phyloP scores from a whole-genome alignment of 192 early-diverging fungal genomes.

The Chytriomyces sp. region DNA sequence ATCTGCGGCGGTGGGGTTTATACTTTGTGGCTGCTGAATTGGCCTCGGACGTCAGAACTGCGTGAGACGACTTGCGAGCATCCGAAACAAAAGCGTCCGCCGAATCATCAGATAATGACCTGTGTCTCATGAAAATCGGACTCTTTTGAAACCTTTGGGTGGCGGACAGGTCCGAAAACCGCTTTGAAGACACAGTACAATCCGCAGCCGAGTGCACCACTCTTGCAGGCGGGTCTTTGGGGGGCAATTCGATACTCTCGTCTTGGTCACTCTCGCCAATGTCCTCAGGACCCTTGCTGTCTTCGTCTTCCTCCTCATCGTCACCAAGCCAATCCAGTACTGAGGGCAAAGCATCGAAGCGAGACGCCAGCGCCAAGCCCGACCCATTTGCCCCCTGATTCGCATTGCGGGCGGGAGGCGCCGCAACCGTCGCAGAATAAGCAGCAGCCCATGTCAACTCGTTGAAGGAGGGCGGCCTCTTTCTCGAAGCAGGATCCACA shows the following conservation, averaged over 20 bases:
- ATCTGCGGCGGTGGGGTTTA: background rate
- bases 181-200: background rate
- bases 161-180: background rate
- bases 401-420: background rate
- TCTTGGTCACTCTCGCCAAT: background rate
- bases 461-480: constrained; percentile 6
- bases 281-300: background rate
- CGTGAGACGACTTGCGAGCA: background rate
- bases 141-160: background rate
- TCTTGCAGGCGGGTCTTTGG: background rate
- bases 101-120: background rate
- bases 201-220: background rate
- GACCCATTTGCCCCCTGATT: background rate
- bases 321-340: constrained; percentile 4
- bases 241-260: background rate
- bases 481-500: background rate
- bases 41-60: background rate
- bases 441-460: constrained; percentile 15
- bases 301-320: constrained; percentile 36
- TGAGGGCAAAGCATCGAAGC: background rate
- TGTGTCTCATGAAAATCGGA: background rate
- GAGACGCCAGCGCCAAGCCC: background rate
- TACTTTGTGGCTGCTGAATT: background rate
- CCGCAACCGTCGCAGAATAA: background rate
- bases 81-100: background rate